Evolutionary conservation across 805 yeast genomes (phyloP).

Genomic region (Saturnispora hagleri): DNA sequence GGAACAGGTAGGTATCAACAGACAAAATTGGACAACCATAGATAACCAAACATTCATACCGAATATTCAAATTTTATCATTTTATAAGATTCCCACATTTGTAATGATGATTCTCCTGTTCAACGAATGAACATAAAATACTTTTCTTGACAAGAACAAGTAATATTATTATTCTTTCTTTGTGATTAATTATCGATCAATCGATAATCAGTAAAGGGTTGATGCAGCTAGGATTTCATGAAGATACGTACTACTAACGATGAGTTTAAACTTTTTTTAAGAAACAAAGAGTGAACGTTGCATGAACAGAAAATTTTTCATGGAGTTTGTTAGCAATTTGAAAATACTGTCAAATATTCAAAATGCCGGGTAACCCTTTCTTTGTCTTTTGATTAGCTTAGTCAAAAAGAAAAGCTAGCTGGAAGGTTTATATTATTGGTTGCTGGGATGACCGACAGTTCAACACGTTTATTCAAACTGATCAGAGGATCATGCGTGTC

Average conservation of each 20-base stretch:
- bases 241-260: not conserved
- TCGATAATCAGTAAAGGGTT: not conserved
- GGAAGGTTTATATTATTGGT: not conserved
- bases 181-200: not conserved
- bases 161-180: not conserved
- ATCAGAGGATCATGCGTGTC: conserved; percentile 36
- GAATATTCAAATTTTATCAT: not conserved
- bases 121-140: not conserved
- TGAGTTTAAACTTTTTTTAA: no score
- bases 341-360: not conserved
- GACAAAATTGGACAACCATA: conserved; percentile 1
- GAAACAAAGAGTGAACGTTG: not conserved
- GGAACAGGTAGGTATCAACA: conserved; percentile 3
- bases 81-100: not conserved
- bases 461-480: conserved; percentile 15
- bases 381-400: not conserved
- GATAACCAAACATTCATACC: not conserved
- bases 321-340: not conserved
- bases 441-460: conserved; percentile 1
- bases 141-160: not conserved
- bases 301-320: conserved; percentile 1
- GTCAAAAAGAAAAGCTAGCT: not conserved
- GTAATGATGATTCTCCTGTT: conserved; percentile 1
- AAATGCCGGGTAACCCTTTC: conserved; percentile 3
- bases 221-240: not conserved